A percentile compares a stretch with the other conserved stretches of the same genome.
Evolutionary conservation across 768 basidiomycete species (phyloP).

Genomic region (Suillus subalutaceus): DNA sequence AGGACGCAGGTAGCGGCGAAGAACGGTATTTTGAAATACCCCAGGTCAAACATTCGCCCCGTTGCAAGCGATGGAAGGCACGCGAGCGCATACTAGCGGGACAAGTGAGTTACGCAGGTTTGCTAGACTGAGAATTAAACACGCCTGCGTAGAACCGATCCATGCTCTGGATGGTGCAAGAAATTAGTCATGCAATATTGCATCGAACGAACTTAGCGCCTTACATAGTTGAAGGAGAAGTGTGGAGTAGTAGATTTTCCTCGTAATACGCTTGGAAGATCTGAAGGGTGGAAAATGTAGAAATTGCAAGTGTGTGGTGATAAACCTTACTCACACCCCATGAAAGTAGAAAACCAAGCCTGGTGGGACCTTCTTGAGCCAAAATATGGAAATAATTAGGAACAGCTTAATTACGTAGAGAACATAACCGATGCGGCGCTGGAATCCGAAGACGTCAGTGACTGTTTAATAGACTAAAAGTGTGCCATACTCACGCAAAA

Average conservation of each 20-base stretch:
- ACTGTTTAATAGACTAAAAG: slow-evolving; percentile 6
- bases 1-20: slow-evolving; percentile 50
- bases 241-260: slow-evolving; percentile 46
- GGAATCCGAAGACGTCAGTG: slow-evolving; percentile 36
- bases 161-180: slow-evolving; percentile 53
- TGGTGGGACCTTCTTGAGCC: slow-evolving; percentile 17
- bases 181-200: neutral
- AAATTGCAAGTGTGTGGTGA: neutral
- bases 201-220: slow-evolving; percentile 13
- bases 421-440: slow-evolving; percentile 33
- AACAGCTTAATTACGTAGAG: neutral
- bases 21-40: slow-evolving; percentile 59
- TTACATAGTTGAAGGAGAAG: slow-evolving; percentile 66
- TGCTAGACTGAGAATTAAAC: slow-evolving; percentile 9
- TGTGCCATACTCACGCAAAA: slow-evolving; percentile 23
- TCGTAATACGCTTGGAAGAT: slow-evolving; percentile 78
- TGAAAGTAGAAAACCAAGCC: slow-evolving; percentile 72
- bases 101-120: neutral
- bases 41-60: slow-evolving; percentile 76
- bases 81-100: slow-evolving; percentile 57
- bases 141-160: slow-evolving; percentile 78
- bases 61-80: slow-evolving; percentile 64
- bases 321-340: slow-evolving; percentile 63
- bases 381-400: neutral
- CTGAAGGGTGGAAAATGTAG: slow-evolving; percentile 33